Conservation (phyloP, 192 early-diverging fungal species). For the Paraglomus brasilianum region DNA sequence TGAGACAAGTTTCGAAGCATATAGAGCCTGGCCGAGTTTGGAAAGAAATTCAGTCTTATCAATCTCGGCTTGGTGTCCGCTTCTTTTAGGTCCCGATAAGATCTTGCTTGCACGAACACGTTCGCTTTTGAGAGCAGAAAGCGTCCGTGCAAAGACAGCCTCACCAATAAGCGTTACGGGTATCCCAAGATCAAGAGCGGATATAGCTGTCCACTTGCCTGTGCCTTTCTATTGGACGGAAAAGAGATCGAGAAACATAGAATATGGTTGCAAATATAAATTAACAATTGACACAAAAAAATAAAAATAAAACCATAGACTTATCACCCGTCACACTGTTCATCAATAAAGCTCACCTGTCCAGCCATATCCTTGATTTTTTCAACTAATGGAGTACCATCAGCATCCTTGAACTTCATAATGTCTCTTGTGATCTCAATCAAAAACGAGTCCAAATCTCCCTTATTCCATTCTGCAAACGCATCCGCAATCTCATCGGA, state of each 20-base stretch:
- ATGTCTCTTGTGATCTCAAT: constrained; percentile 96
- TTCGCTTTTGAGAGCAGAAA: constrained; percentile 96
- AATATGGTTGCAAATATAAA: constrained; percentile 4
- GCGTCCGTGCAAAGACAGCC: constrained; percentile 95
- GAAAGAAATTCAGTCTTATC: constrained; percentile 88
- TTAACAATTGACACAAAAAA: background rate
- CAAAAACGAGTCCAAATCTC: constrained; percentile 94
- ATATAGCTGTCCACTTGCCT: constrained; percentile 98
- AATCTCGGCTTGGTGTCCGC: constrained; percentile 67
- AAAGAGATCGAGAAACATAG: constrained; percentile 14
- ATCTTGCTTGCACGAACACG: constrained; percentile 87
- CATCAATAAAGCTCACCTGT: constrained; percentile 67
- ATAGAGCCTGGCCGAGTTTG: constrained; percentile 89
- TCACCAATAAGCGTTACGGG: constrained; percentile 98
- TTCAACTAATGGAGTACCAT: constrained; percentile 83
- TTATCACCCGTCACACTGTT: too few species aligned
- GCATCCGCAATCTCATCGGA: constrained; percentile 88
- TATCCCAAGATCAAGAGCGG: constrained; percentile 91
- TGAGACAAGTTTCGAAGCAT: constrained; percentile 97
- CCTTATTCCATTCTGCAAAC: constrained; percentile 96
- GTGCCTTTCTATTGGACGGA: constrained; percentile 74
- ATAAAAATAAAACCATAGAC: background rate
- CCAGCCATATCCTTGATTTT: constrained; percentile 97
- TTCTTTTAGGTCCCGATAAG: constrained; percentile 68
- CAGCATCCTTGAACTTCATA: constrained; percentile 88